Evolutionary conservation across 2,329 filamentous ascomycete genomes (phyloP).

Genomic region (Arthrobotrys entomopaga): DNA sequence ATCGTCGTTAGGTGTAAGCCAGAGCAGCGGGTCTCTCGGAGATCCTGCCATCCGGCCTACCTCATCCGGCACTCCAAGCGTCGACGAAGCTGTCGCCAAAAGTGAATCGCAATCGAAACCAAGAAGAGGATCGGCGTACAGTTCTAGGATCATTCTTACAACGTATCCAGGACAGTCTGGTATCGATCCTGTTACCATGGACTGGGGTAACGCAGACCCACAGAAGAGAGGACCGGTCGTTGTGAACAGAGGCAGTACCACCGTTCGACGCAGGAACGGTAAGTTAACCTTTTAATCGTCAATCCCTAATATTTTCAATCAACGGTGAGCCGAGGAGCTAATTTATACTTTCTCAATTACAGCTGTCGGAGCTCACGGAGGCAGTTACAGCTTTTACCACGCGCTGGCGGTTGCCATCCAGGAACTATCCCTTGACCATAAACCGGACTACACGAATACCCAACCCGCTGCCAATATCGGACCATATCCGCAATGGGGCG

Average conservation of each 20-base stretch:
- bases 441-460: conserved; percentile 81
- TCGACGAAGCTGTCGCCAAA: conserved; percentile 59
- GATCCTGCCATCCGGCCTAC: conserved; percentile 45
- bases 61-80: conserved; percentile 57
- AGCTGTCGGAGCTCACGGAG: conserved; percentile 78
- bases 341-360: conserved; percentile 57
- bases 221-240: conserved; percentile 83
- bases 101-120: conserved; percentile 45
- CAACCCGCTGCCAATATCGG: conserved; percentile 91
- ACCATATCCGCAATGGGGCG: conserved; percentile 87
- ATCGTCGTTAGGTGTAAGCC: conserved; percentile 30
- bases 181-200: conserved; percentile 87
- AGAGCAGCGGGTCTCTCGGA: conserved; percentile 15
- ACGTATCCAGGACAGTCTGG: conserved; percentile 95
- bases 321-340: not conserved
- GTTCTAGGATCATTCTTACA: conserved; percentile 74
- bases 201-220: conserved; percentile 85
- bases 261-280: conserved; percentile 84
- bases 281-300: conserved; percentile 59
- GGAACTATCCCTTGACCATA: conserved; percentile 84
- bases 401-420: conserved; percentile 91
- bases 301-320: not conserved
- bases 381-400: conserved; percentile 96
- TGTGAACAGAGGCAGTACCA: conserved; percentile 79
- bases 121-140: conserved; percentile 63